These are phyloP conservation scores for Raphanus raphanistrum DNA, from an alignment of 345 rosid species.

Conservation along the genomic window DNA sequence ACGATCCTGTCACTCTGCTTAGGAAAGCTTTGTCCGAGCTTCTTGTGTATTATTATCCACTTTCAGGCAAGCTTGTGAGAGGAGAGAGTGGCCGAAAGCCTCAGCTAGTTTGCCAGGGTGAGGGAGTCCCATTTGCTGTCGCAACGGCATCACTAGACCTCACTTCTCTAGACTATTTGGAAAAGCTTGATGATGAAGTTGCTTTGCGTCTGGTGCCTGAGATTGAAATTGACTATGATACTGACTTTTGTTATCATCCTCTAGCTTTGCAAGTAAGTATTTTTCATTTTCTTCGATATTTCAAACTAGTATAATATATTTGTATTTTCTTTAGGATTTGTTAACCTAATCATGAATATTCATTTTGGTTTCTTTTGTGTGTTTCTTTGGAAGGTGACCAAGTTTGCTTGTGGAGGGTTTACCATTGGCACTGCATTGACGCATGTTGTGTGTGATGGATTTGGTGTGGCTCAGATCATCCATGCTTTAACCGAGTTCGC, in stretches of 20 bases:
- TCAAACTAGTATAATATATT: neutral
- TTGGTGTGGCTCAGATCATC: neutral
- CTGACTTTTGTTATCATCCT: neutral
- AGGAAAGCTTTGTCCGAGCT: constrained; percentile 3
- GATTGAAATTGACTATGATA: neutral
- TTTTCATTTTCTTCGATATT: neutral
- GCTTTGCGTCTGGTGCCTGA: neutral
- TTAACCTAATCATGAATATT: neutral
- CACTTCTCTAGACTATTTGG: neutral
- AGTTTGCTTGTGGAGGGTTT: neutral
- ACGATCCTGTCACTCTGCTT: neutral
- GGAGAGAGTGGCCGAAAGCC: neutral
- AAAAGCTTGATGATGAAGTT: neutral
- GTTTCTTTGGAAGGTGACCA: neutral
- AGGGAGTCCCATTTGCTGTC: neutral
- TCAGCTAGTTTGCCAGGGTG: neutral
- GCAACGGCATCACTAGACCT: neutral
- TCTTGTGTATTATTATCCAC: constrained; percentile 1
- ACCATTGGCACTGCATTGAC: neutral
- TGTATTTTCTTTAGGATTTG: neutral
- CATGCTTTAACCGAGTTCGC: neutral
- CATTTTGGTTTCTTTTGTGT: neutral
- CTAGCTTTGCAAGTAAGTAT: neutral
- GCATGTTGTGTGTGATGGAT: neutral
- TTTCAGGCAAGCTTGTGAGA: constrained; percentile 4